Evolutionary conservation across 805 yeast genomes (phyloP), one percentile per base, ranked within the genome.

Genomic region (Candida ortonii): DNA sequence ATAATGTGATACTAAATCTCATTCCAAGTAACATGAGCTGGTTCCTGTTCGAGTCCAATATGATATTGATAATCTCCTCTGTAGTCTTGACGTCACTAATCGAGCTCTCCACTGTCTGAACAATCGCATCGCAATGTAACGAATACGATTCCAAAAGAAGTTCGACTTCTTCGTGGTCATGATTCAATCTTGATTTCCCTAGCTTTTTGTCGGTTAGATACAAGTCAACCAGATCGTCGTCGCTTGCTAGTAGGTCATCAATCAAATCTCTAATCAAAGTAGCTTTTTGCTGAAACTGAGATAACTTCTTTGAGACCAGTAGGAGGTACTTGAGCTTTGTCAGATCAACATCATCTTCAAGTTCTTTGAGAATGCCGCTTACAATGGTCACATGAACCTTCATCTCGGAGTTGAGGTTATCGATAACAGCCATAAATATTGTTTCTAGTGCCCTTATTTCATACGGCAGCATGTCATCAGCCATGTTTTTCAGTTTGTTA

Each of bases 41-140:
- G 59, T 93, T 93, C 59, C 99, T 74, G 59, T 93, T 90, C 1
- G 97, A 83, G 56, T 93, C 99, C 39, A 93, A 64, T 16, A 93
- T 83, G 45, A 93, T 89, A 52, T 88, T 88, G 41, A 89, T 88
- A 50, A 93, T 88, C 57, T 93, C 98, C 57, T 93, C 97, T 0
- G 97, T 89, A 14, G 95, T 85, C 44, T 77, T 76, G 35, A 93
- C 90, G 55, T 90, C 89, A n/a, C 84, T 73, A 20, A 78, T 72
- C 22, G 85, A 64, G 45, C 76, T 84, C 43, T 82, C 93, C 14
- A 82, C 83, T 3, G 84, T 84, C 57, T 93, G 97, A 2, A 90
- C 97, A 43, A 93, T 84, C 50, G 94, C 97, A 62, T 90, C 97
- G 39, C 85, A 76, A 35, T 90, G 94, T 33, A 82, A 81, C 50